Evolutionary conservation across 768 basidiomycete genomes (phyloP).

Genomic region (Naganishia randhawae): DNA sequence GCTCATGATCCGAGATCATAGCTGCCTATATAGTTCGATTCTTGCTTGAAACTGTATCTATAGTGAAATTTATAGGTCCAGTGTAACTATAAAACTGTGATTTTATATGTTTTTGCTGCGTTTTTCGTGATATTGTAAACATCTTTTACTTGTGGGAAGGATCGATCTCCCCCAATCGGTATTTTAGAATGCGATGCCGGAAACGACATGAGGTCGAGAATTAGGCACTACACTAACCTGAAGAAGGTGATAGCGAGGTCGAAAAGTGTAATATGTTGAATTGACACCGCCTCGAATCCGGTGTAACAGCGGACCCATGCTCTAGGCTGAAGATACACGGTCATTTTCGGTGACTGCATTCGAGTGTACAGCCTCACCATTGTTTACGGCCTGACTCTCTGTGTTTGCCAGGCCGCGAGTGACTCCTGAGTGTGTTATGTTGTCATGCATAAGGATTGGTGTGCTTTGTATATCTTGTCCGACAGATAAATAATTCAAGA

Average conservation of each 20-base stretch:
- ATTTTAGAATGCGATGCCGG: no score
- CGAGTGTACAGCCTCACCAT: background rate
- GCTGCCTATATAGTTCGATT: background rate
- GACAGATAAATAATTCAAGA: no score
- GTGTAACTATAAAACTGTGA: slow-evolving; percentile 2
- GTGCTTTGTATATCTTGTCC: background rate
- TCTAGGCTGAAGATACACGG: background rate
- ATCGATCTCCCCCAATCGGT: no score
- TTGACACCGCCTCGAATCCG: no score
- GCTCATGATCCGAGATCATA: background rate
- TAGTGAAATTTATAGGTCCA: background rate
- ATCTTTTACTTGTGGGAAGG: background rate
- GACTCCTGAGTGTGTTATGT: background rate
- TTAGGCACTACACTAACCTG: no score
- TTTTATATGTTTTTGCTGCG: slow-evolving; percentile 2
- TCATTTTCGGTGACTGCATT: background rate
- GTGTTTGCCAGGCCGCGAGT: background rate
- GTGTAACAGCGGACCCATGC: background rate
- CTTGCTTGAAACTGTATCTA: background rate
- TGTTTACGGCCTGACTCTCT: no score
- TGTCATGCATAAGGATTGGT: background rate
- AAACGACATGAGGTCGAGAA: no score
- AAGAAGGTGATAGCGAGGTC: no score
- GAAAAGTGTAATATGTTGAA: background rate
- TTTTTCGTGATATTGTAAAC: background rate